Evolutionary conservation across 805 yeast species (phyloP).

Genomic region (Saturnispora gosingensis): DNA sequence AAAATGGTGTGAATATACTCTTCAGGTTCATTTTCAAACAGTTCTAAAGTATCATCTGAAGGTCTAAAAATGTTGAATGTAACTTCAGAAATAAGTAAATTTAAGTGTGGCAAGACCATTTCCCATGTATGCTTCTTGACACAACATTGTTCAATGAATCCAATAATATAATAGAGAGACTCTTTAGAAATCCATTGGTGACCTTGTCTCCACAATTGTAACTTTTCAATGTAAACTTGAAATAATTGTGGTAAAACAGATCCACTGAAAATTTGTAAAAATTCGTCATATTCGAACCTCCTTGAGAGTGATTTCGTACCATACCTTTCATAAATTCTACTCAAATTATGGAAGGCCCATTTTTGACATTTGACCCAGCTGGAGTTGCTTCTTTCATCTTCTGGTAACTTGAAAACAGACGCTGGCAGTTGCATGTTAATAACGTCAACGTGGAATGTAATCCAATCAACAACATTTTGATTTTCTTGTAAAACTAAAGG

Average conservation of each 20-base stretch:
- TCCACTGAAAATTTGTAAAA: slow-evolving; percentile 42
- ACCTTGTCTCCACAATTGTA: slow-evolving; percentile 64
- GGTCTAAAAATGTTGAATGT: slow-evolving; percentile 76
- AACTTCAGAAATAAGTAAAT: slow-evolving; percentile 57
- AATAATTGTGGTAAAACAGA: slow-evolving; percentile 69
- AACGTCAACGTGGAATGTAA: slow-evolving; percentile 61
- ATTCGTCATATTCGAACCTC: slow-evolving; percentile 51
- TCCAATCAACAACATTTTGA: slow-evolving; percentile 55
- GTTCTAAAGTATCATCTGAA: slow-evolving; percentile 57
- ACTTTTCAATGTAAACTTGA: slow-evolving; percentile 49
- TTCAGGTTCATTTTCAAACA: slow-evolving; percentile 81
- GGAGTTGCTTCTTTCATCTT: slow-evolving; percentile 40
- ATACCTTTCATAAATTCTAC: slow-evolving; percentile 62
- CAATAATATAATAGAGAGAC: slow-evolving; percentile 53
- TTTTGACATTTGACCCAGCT: slow-evolving; percentile 74
- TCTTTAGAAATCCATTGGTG: slow-evolving; percentile 62
- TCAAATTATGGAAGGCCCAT: slow-evolving; percentile 79
- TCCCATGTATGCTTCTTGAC: slow-evolving; percentile 56
- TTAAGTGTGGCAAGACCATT: slow-evolving; percentile 59
- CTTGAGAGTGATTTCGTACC: slow-evolving; percentile 40
- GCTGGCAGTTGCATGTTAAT: slow-evolving; percentile 52
- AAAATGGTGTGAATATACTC: slow-evolving; percentile 79
- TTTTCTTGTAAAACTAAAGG: slow-evolving; percentile 56
- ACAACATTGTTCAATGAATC: slow-evolving; percentile 55
- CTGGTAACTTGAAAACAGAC: slow-evolving; percentile 40